Evolutionary conservation across 2,329 filamentous ascomycete species (phyloP).

Genomic region (Colletotrichum simmondsii): DNA sequence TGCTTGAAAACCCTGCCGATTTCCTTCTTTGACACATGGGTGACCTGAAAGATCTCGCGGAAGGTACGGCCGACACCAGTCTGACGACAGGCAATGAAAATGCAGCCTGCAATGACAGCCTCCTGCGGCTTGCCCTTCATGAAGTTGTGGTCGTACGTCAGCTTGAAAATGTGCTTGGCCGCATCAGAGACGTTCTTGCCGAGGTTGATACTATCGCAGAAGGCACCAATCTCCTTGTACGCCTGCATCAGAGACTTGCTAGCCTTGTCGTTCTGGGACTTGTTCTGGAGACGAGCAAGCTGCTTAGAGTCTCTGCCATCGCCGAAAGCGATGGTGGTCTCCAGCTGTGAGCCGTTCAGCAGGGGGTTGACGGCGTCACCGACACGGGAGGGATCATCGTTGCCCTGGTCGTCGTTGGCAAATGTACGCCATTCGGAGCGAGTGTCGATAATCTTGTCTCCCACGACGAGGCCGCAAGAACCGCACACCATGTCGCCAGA

Average conservation of each 20-base stretch:
- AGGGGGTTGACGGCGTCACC: slow-evolving; percentile 93
- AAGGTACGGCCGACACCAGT: slow-evolving; percentile 89
- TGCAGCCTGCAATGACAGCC: slow-evolving; percentile 92
- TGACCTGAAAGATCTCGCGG: slow-evolving; percentile 92
- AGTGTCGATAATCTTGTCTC: slow-evolving; percentile 92
- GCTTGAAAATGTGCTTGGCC: slow-evolving; percentile 95
- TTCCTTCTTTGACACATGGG: slow-evolving; percentile 95
- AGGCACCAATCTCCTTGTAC: slow-evolving; percentile 87
- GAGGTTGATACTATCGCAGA: slow-evolving; percentile 87
- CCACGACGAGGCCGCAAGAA: slow-evolving; percentile 90
- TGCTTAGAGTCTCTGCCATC: slow-evolving; percentile 79
- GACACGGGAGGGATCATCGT: slow-evolving; percentile 97
- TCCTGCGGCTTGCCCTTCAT: slow-evolving; percentile 97
- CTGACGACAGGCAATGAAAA: slow-evolving; percentile 97
- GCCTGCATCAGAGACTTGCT: slow-evolving; percentile 85
- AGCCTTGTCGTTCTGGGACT: slow-evolving; percentile 82
- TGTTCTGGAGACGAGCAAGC: slow-evolving; percentile 85
- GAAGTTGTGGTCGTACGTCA: slow-evolving; percentile 89
- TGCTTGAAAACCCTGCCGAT: slow-evolving; percentile 96
- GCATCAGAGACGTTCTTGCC: slow-evolving; percentile 85
- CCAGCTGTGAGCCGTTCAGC: slow-evolving; percentile 88
- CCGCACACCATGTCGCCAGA: slow-evolving; percentile 93
- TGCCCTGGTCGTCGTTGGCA: slow-evolving; percentile 96
- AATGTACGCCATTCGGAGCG: slow-evolving; percentile 99
- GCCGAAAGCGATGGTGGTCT: slow-evolving; percentile 87